Percentiles rank a stretch among this genome's conserved stretches.
phyloP scores from a whole-genome alignment of 2,329 filamentous ascomycete species.

The Coniochaeta sp. region DNA sequence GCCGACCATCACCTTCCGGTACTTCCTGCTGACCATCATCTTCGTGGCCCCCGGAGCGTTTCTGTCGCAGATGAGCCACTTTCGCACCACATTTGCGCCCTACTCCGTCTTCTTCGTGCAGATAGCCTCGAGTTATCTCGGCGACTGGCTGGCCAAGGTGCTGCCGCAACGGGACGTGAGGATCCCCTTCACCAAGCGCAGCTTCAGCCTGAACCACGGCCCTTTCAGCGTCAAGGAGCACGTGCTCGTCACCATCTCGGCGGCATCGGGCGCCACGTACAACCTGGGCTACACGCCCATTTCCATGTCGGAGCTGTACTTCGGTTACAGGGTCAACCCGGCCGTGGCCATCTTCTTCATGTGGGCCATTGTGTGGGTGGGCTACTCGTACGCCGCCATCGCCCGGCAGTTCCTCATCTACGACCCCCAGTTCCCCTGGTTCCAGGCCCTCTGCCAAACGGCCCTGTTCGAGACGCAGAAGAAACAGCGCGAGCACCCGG shows the following conservation, averaged over 20 bases:
- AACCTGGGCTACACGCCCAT: conserved; percentile 31
- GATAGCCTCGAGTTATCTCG: conserved; percentile 48
- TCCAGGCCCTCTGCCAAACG: conserved; percentile 49
- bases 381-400: conserved; percentile 54
- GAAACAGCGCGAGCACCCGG: conserved; percentile 50
- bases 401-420: conserved; percentile 48
- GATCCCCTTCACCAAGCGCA: conserved; percentile 37
- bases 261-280: conserved; percentile 28
- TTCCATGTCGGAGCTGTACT: conserved; percentile 37
- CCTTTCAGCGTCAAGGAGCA: conserved; percentile 41
- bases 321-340: conserved; percentile 44
- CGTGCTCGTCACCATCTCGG: conserved; percentile 41
- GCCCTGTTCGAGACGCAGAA: conserved; percentile 53
- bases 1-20: conserved; percentile 53
- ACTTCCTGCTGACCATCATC: conserved; percentile 46
- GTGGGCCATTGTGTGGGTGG: conserved; percentile 52
- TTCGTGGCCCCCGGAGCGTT: conserved; percentile 53
- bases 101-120: conserved; percentile 58
- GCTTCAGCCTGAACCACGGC: conserved; percentile 41
- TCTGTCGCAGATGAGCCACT: conserved; percentile 48
- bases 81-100: conserved; percentile 48
- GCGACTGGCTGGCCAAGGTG: conserved; percentile 42
- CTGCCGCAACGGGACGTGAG: conserved; percentile 39
- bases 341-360: conserved; percentile 51
- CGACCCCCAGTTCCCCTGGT: conserved; percentile 57